Evolutionary conservation across 2,329 filamentous ascomycete genomes (phyloP).

Genomic region (Ceratocystis harringtonii): DNA sequence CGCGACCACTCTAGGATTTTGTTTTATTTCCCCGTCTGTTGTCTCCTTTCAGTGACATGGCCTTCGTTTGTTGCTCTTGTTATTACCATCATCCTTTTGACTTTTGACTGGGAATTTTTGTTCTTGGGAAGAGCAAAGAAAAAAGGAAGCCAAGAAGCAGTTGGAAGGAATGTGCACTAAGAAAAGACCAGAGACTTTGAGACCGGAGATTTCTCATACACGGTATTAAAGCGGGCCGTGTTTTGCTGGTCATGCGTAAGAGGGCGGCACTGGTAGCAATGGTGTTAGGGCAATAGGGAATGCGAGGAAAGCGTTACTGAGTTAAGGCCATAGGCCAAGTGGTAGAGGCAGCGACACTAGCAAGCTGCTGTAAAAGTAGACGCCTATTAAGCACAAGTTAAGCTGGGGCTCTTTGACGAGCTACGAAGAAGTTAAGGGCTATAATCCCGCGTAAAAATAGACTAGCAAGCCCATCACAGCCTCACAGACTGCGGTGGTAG

Average conservation of each 20-base stretch:
- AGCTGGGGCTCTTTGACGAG: not conserved
- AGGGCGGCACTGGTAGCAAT: not conserved
- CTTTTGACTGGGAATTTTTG: not conserved
- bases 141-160: not conserved
- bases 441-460: slow-evolving; percentile 1
- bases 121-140: not conserved
- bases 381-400: not conserved
- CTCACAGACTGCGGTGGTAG: not conserved
- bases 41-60: too few species aligned
- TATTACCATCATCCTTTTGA: too few species aligned
- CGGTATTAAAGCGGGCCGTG: not conserved
- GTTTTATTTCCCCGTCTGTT: too few species aligned
- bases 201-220: slow-evolving; percentile 1
- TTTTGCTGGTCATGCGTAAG: not conserved
- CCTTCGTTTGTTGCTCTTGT: too few species aligned
- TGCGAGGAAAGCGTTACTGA: not conserved
- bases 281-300: not conserved
- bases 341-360: not conserved
- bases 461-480: not conserved
- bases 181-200: slow-evolving; percentile 3
- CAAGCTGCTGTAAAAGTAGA: not conserved
- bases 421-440: not conserved
- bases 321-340: not conserved
- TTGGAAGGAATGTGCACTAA: not conserved
- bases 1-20: too few species aligned